Conservation (phyloP, 2,329 filamentous ascomycete genomes). For the Colletotrichum zoysiae region DNA sequence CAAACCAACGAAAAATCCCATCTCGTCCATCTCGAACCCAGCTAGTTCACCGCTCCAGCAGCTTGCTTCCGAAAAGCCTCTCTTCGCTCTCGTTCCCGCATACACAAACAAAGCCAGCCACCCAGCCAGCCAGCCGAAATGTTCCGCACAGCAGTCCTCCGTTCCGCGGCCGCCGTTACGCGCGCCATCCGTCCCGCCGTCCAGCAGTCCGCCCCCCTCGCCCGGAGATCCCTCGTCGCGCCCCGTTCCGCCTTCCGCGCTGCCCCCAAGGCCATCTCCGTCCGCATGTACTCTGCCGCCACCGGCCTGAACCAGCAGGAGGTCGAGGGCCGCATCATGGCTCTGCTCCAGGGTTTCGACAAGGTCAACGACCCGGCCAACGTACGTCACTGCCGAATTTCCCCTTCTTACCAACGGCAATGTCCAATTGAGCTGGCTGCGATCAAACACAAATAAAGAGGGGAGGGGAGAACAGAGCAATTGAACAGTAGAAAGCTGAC, state of each 20-base stretch:
- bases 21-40: constrained; percentile 19
- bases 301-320: constrained; percentile 84
- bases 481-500: constrained; percentile 3
- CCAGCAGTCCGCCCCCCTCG: constrained; percentile 66
- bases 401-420: background rate
- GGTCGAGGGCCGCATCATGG: constrained; percentile 92
- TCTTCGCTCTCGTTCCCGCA: constrained; percentile 8
- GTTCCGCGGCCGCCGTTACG: constrained; percentile 74
- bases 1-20: constrained; percentile 21
- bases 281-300: constrained; percentile 88
- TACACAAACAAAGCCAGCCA: constrained; percentile 9
- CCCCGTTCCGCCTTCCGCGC: constrained; percentile 68
- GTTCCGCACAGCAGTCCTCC: constrained; percentile 90
- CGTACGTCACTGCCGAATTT: constrained; percentile 58
- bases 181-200: constrained; percentile 62
- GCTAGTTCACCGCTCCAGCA: constrained; percentile 20
- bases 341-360: constrained; percentile 95
- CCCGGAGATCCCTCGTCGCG: constrained; percentile 69
- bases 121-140: constrained; percentile 62
- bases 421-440: background rate
- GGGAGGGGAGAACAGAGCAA: background rate
- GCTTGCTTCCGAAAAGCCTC: constrained; percentile 18
- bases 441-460: background rate
- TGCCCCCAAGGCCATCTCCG: constrained; percentile 71
- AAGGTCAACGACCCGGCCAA: constrained; percentile 82